phyloP scores from a whole-genome alignment of 2,329 filamentous ascomycete genomes.

The Paraphaeosphaeria minitans region DNA sequence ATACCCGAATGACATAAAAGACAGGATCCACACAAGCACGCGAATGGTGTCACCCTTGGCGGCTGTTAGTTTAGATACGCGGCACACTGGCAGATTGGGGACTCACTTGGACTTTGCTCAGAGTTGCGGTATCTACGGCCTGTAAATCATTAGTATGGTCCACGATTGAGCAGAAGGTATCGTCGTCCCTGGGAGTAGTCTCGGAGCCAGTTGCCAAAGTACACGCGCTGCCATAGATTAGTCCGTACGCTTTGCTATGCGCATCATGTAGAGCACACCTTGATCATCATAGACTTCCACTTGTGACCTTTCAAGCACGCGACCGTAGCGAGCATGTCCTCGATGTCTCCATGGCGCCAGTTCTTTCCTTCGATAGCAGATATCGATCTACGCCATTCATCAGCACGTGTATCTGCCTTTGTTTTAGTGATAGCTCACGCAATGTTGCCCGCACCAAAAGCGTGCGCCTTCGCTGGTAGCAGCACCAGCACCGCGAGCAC shows the following conservation, averaged over 20 bases:
- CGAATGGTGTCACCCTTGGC: constrained; percentile 57
- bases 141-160: constrained; percentile 42
- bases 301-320: constrained; percentile 52
- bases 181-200: constrained; percentile 60
- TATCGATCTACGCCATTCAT: constrained; percentile 25
- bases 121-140: constrained; percentile 60
- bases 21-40: constrained; percentile 60
- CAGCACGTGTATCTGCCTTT: background rate
- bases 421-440: constrained; percentile 16
- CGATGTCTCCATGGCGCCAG: constrained; percentile 60
- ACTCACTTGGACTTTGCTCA: constrained; percentile 55
- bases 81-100: constrained; percentile 12
- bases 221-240: constrained; percentile 42
- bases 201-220: constrained; percentile 55
- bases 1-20: constrained; percentile 63
- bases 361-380: constrained; percentile 53
- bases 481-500: constrained; percentile 45
- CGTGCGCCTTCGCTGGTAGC: constrained; percentile 42
- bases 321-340: constrained; percentile 57
- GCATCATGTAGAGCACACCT: constrained; percentile 26
- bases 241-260: constrained; percentile 11
- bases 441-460: constrained; percentile 57
- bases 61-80: constrained; percentile 26
- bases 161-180: constrained; percentile 39
- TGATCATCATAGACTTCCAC: constrained; percentile 54